Evolutionary conservation across 441 rosid species (phyloP), one percentile per base, ranked within the genome.

Genomic region (Theobroma grandiflorum): DNA sequence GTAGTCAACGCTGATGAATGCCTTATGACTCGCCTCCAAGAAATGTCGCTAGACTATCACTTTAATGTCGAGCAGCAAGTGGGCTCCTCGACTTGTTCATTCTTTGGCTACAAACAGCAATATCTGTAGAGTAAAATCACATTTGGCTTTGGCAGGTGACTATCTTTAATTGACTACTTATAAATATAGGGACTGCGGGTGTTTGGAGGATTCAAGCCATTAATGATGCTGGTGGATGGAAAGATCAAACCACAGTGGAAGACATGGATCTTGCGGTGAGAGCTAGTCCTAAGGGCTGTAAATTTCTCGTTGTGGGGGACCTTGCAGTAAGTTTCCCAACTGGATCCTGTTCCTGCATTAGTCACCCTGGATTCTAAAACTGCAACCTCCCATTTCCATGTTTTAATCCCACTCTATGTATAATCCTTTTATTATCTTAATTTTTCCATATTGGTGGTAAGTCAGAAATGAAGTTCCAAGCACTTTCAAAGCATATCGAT

Each of bases 1-100:
- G 75, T 72, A 87, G 93, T 77, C 77, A 90, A 89, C 64, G 81
- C 86, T 0, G 74, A 87, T 5, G 92, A 89, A 76, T 90, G 91
- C 78, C 80, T 86, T 72, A 16, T 53, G 59, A 53, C 59, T 18
- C 22, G 59, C n/a, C 59, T 53, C 59, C 59, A 53, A 53, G 55
- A 53, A 5, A 53, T 53, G 22, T 53, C 59, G 7, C 59, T 6
- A n/a, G 22, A 53, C 59, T 53, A 53, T 53, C 22, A 53, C 83
- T 89, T 87, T 64, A 78, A 76, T 11, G 83, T 85, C 5, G 89
- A 89, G 78, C 88, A 89, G 43, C 88, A 90, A 83, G 87, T 85
- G 33, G 93, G 90, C 50, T 87, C 91, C 35, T 85, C 88, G 8
- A 78, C 86, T 4, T 83, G 82, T 75, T 81, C 87, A 12, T 89